phyloP scores from a whole-genome alignment of 2,329 filamentous ascomycete genomes.

The Alternaria burnsii region DNA sequence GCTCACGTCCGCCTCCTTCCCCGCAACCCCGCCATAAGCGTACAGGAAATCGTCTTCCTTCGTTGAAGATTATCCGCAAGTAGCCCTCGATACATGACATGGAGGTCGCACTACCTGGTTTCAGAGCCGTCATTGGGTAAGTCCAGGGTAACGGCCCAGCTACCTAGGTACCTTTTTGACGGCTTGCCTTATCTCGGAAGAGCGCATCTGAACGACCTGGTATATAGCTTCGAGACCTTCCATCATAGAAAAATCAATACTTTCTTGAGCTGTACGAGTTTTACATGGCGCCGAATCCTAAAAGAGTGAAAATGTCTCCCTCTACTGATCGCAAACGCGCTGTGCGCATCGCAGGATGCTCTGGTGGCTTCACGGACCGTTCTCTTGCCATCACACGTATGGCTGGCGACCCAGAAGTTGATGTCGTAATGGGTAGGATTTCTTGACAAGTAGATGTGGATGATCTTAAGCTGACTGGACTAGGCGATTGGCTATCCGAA shows the following conservation, averaged over 20 bases:
- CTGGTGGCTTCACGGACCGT: slow-evolving; percentile 53
- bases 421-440: slow-evolving; percentile 35
- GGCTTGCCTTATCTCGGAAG: slow-evolving; percentile 10
- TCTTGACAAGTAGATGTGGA: neutral
- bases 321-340: slow-evolving; percentile 32
- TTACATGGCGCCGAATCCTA: slow-evolving; percentile 9
- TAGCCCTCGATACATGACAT: slow-evolving; percentile 14
- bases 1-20: neutral
- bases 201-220: neutral
- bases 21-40: slow-evolving; percentile 2
- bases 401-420: slow-evolving; percentile 39
- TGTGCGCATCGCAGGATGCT: slow-evolving; percentile 46
- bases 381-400: slow-evolving; percentile 47
- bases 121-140: slow-evolving; percentile 14
- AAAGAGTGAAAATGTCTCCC: slow-evolving; percentile 21
- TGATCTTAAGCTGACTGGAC: neutral
- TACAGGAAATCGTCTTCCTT: slow-evolving; percentile 6
- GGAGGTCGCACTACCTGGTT: slow-evolving; percentile 8
- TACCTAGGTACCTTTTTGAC: neutral
- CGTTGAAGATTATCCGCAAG: slow-evolving; percentile 4
- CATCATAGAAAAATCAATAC: neutral
- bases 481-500: slow-evolving; percentile 41
- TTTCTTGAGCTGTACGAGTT: neutral
- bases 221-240: slow-evolving; percentile 23
- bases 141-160: slow-evolving; percentile 10